Base-by-base conservation (phyloP, 371 early-diverging fungal genomes). In the Fennellomyces sp. region DNA sequence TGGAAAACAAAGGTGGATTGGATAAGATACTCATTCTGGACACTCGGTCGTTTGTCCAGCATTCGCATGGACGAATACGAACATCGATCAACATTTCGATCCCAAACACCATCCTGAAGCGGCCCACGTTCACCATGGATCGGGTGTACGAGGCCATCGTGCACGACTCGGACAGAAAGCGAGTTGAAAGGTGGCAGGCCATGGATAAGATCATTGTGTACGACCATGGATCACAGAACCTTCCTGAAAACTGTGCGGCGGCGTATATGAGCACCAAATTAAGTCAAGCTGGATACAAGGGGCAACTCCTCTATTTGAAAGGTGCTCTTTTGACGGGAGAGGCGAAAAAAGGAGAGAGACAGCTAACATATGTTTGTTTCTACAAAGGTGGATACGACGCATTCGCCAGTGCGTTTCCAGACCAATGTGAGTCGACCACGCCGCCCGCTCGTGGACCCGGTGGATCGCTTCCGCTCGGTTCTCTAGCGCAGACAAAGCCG, bases 111-210 rank as follows among this genome's bases (percentile, higher is more conserved):
- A 75, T 88, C 1, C 67, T 88, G 28, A 82, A 80, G 54, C 53
- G 88, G 50, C 75, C 81, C n/a, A 77, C 82, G 19, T 88, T 82
- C 52, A 78, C 82, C 0, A 62, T 84, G 7, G 79, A 73, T n/a
- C 85, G 84, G 65, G 67, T 88, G 12, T 72, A 64, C 15, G 85
- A 83, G 38, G 81, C 72, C 12, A 67, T 87, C 41, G 84, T 79
- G 5, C 66, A 71, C 12, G 83, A 84, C 8, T 54, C 54, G 6
- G 78, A 85, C 33, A 61, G 75, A 3, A 58, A 72, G 11, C 39
- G 61, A 13, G 68, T 83, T 41, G 61, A 69, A 19, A 53, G 64
- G 11, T 87, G 88, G 88, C 54, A 65, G 12, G 55, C 63, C 8
- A 78, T 69, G 19, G 66, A 73, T 19, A 61, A 75, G 41, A 84